phyloP scores from a whole-genome alignment of 257 asterid genomes.

The Solanum appendiculatum region DNA sequence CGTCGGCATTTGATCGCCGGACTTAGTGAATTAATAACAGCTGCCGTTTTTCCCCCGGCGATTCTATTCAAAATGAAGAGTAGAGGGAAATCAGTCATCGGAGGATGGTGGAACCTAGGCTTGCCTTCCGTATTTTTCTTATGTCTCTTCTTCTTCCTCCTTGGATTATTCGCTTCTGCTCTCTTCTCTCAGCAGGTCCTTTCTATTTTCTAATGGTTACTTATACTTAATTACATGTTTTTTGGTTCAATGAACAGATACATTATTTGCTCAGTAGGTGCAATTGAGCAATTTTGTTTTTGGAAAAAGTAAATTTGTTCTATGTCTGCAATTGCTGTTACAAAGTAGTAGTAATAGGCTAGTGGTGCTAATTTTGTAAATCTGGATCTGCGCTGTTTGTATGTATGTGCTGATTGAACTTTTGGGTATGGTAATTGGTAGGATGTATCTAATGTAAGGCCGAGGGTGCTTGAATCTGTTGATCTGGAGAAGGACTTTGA shows the following conservation, averaged over 20 bases:
- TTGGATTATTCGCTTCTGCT: conserved; percentile 4
- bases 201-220: neutral
- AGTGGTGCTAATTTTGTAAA: neutral
- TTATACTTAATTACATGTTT: neutral
- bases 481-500: neutral
- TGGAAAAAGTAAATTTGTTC: neutral
- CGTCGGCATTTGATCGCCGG: neutral
- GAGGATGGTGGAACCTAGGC: conserved; percentile 3
- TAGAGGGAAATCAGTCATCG: neutral
- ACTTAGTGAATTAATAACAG: neutral
- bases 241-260: neutral
- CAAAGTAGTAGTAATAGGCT: neutral
- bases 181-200: conserved; percentile 7
- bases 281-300: neutral
- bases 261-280: neutral
- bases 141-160: conserved; percentile 15
- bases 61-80: neutral
- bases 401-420: neutral
- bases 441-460: conserved; percentile 2
- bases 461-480: conserved; percentile 4
- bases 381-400: neutral
- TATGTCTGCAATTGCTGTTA: neutral
- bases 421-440: neutral
- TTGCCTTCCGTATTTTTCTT: conserved; percentile 5
- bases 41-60: neutral